Evolutionary conservation across 2,329 filamentous ascomycete genomes (phyloP).

Genomic region (Talaromyces sp.): DNA sequence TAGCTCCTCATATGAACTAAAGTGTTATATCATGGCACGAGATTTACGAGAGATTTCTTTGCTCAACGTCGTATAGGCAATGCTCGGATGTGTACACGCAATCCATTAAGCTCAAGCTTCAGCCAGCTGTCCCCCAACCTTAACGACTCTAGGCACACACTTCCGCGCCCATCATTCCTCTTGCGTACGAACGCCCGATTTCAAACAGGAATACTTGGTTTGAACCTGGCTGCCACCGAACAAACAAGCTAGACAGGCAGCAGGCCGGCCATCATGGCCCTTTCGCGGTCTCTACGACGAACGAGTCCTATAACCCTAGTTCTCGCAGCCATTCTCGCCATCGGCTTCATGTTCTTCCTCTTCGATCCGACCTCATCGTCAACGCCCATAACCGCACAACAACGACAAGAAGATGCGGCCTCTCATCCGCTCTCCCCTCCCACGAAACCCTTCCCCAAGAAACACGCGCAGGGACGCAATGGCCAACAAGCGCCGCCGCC

Average conservation of each 20-base stretch:
- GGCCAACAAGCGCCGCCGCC: conserved; percentile 65
- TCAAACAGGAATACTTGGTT: neutral
- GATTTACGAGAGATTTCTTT: neutral
- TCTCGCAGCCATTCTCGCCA: conserved; percentile 66
- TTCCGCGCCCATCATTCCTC: neutral
- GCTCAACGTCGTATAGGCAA: conserved; percentile 4
- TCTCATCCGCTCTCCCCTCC: conserved; percentile 69
- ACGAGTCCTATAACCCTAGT: conserved; percentile 72
- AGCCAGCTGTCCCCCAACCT: neutral
- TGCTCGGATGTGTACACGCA: neutral
- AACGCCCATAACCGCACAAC: conserved; percentile 46
- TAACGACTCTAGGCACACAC: neutral
- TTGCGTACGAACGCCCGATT: neutral
- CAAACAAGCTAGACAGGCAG: neutral
- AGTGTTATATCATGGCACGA: conserved; percentile 6
- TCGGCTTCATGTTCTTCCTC: conserved; percentile 67
- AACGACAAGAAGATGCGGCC: conserved; percentile 57
- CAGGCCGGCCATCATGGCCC: conserved; percentile 45
- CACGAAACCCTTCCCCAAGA: conserved; percentile 69
- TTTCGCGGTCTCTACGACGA: conserved; percentile 68
- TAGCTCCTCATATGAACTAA: neutral
- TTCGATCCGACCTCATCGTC: conserved; percentile 54
- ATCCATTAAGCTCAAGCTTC: conserved; percentile 5
- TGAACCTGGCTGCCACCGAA: neutral
- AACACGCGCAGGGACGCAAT: conserved; percentile 47